Evolutionary conservation across 2,329 filamentous ascomycete species (phyloP).

Genomic region (Sclerotinia minor): DNA sequence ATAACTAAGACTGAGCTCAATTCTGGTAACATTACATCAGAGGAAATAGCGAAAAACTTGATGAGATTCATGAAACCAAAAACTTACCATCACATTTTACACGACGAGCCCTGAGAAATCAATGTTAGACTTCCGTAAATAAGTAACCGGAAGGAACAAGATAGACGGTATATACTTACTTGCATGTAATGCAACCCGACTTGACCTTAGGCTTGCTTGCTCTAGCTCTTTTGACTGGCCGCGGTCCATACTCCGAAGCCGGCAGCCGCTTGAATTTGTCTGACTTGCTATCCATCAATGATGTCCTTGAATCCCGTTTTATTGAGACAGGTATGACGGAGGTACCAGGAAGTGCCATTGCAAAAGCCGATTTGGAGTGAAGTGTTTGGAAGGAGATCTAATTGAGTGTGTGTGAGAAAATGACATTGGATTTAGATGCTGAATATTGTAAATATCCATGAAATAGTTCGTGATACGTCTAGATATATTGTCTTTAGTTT

Average conservation of each 20-base stretch:
- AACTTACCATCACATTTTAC: constrained; percentile 60
- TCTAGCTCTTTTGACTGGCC: constrained; percentile 33
- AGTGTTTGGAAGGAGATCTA: not conserved
- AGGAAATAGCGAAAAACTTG: not conserved
- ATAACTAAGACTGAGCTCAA: not conserved
- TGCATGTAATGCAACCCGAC: constrained; percentile 67
- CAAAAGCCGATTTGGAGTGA: not conserved
- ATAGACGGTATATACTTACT: constrained; percentile 46
- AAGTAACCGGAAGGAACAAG: not conserved
- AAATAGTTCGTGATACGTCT: not conserved
- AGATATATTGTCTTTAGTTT: not conserved
- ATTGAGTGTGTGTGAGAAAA: constrained; percentile 2
- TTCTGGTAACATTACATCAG: not conserved
- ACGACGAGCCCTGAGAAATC: constrained; percentile 46
- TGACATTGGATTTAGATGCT: not conserved
- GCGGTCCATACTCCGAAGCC: constrained; percentile 29
- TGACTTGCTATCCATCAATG: constrained; percentile 5
- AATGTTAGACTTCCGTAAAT: not conserved
- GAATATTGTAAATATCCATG: not conserved
- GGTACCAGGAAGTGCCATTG: constrained; percentile 5
- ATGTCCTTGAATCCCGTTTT: not conserved
- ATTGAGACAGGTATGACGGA: not conserved
- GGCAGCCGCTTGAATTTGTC: constrained; percentile 26
- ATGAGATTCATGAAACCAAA: not conserved
- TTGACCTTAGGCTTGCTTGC: constrained; percentile 55